phyloP scores from a whole-genome alignment of 1,284 basidiomycete species.

The Boletellus sp. region DNA sequence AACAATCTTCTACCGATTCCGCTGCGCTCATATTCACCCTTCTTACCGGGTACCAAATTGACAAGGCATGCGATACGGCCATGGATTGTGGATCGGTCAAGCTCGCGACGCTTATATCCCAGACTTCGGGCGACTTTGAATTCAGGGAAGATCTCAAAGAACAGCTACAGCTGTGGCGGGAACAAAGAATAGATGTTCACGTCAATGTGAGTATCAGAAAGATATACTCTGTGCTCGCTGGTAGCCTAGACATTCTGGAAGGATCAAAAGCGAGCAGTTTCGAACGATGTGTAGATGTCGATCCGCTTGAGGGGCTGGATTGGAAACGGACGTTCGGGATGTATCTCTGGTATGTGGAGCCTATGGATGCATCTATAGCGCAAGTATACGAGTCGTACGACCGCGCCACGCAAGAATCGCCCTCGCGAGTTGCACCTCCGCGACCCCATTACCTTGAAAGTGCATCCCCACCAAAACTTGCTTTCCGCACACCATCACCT shows the following conservation, averaged over 20 bases:
- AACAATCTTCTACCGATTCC: slow-evolving; percentile 43
- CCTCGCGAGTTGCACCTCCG: slow-evolving; percentile 55
- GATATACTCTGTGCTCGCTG: slow-evolving; percentile 85
- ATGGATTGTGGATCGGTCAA: slow-evolving; percentile 78
- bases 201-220: slow-evolving; percentile 72
- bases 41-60: slow-evolving; percentile 85
- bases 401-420: slow-evolving; percentile 42
- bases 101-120: slow-evolving; percentile 89
- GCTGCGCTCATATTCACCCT: slow-evolving; percentile 68
- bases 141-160: slow-evolving; percentile 74
- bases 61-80: slow-evolving; percentile 77
- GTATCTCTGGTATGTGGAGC: slow-evolving; percentile 85
- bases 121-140: slow-evolving; percentile 78
- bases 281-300: slow-evolving; percentile 62
- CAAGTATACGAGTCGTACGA: slow-evolving; percentile 74
- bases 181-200: slow-evolving; percentile 72
- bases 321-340: slow-evolving; percentile 96
- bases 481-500: slow-evolving; percentile 28
- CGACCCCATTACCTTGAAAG: slow-evolving; percentile 65
- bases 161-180: slow-evolving; percentile 85
- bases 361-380: slow-evolving; percentile 69
- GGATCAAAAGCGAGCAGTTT: slow-evolving; percentile 55
- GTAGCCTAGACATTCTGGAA: slow-evolving; percentile 65
- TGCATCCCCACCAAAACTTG: slow-evolving; percentile 32
- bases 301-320: slow-evolving; percentile 80